Conservation (phyloP, 192 early-diverging fungal species). For the Mortierella antarctica region DNA sequence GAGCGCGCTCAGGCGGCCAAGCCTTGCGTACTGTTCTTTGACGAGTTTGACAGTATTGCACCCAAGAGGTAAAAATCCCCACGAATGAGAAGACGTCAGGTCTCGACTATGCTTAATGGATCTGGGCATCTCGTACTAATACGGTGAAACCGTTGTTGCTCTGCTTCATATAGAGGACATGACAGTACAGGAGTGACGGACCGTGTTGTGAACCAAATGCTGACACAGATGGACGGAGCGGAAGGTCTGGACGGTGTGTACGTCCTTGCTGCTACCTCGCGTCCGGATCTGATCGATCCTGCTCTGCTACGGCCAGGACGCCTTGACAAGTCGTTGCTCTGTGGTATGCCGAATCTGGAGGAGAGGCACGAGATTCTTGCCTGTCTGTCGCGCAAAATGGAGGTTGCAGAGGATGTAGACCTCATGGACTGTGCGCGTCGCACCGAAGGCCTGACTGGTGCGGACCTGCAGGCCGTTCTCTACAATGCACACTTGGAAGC, state of each 20-base stretch:
- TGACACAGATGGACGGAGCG: slow-evolving; percentile 99
- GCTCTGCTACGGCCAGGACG: slow-evolving; percentile 84
- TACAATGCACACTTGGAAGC: slow-evolving; percentile 94
- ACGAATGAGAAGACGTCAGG: too few species aligned
- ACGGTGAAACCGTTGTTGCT: too few species aligned
- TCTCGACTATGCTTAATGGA: neutral
- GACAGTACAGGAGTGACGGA: slow-evolving; percentile 99
- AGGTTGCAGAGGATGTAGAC: slow-evolving; percentile 70
- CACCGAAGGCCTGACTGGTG: slow-evolving; percentile 86
- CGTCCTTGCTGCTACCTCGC: slow-evolving; percentile 93
- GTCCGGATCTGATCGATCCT: slow-evolving; percentile 89
- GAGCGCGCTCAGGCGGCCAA: slow-evolving; percentile 91
- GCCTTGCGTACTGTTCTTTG: slow-evolving; percentile 97
- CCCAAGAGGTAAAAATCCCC: slow-evolving; percentile 73
- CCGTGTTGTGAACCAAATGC: slow-evolving; percentile 97
- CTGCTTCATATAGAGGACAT: slow-evolving; percentile 75
- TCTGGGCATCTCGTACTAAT: neutral
- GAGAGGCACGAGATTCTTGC: slow-evolving; percentile 89
- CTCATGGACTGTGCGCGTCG: slow-evolving; percentile 68
- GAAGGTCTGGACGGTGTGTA: slow-evolving; percentile 97
- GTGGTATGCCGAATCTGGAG: slow-evolving; percentile 78
- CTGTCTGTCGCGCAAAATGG: slow-evolving; percentile 79
- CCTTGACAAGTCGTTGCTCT: slow-evolving; percentile 86
- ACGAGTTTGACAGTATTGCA: slow-evolving; percentile 98
- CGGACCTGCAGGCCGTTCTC: slow-evolving; percentile 93